Conservation (phyloP, 2,329 filamentous ascomycete genomes). For the Trichoderma guizhouense region DNA sequence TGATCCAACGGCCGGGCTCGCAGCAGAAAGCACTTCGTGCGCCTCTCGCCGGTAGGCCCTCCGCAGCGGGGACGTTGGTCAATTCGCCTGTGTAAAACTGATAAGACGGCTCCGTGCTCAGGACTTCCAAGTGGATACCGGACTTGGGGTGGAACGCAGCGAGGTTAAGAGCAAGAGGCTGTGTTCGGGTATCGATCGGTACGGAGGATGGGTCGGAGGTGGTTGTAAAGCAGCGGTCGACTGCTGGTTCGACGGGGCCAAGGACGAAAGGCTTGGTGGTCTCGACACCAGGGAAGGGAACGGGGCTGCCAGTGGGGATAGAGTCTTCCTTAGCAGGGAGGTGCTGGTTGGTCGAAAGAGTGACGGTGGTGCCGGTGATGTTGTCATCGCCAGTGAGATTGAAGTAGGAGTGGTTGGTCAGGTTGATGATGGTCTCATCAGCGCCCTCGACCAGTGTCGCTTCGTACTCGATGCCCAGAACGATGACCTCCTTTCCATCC, state of each 20-base stretch:
- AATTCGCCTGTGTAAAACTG: conserved; percentile 93
- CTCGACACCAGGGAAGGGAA: conserved; percentile 61
- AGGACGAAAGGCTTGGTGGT: conserved; percentile 69
- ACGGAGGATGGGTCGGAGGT: conserved; percentile 59
- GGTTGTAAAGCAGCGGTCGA: conserved; percentile 89
- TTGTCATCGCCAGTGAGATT: conserved; percentile 55
- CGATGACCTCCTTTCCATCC: conserved; percentile 60
- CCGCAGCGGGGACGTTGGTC: conserved; percentile 70
- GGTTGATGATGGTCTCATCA: conserved; percentile 86
- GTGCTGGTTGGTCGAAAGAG: conserved; percentile 62
- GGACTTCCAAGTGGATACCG: conserved; percentile 77
- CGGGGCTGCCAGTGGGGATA: conserved; percentile 70
- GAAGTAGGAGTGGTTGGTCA: conserved; percentile 93
- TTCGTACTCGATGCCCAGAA: conserved; percentile 86
- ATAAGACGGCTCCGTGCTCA: conserved; percentile 91
- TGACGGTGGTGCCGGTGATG: conserved; percentile 60
- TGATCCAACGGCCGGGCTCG: conserved; percentile 87
- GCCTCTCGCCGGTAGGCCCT: conserved; percentile 60
- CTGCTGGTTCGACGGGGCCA: conserved; percentile 65
- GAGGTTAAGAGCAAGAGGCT: conserved; percentile 64
- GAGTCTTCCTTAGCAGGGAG: conserved; percentile 69
- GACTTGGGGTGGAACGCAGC: conserved; percentile 70
- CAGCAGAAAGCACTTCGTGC: conserved; percentile 80
- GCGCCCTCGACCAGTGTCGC: conserved; percentile 73
- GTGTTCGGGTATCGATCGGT: conserved; percentile 62